Base-by-base conservation (phyloP, 2,329 filamentous ascomycete genomes). In the Pseudogymnoascus sp. region DNA sequence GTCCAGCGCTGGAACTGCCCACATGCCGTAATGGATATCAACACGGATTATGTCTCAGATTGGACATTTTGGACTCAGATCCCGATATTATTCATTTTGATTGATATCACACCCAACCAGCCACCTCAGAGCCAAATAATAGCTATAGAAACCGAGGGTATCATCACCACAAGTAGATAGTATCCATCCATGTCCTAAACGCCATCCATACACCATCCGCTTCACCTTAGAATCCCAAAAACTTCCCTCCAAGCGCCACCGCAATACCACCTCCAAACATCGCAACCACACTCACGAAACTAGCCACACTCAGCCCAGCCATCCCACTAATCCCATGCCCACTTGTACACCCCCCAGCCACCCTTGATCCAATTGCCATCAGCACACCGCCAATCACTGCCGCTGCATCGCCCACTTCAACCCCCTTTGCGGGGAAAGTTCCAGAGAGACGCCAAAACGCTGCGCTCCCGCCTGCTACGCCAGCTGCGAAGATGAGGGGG, bases 301-400 rank as follows among this genome's bases (percentile, higher is more conserved):
- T 88, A 8, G 84, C 81, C 3, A 81, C 73, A 0, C 81, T 84
- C 59, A 88, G 74, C 63, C 85, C 74, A n/a, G 82, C 81, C 68
- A 88, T 78, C 0, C 86, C 86, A 63, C 82, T 87, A 64, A 89
- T 84, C 0, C 86, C 86, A 69, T 89, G 86, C 0, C 86, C 86
- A 4, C 83, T 86, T 0, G 86, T 87, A 65, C 86, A 89, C 0
- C 86, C 86, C 1, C 84, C 85, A 0, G 82, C 85, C 61, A 88
- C 68, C 58, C 85, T 79, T 1, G 84, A 77, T 0, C 86, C 86
- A 7, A 88, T 69, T 0, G 80, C 78, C 74, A 88, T 81, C 11
- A 80, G 63, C 3, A 80, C 74, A 0, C 86, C 86, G 1, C 86
- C 86, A 0, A 77, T 50, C 0, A 79, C 67, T 0, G 83, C 80